Conservation (phyloP, 2,329 filamentous ascomycete genomes). For the Neofusicoccum kwambonambiense region DNA sequence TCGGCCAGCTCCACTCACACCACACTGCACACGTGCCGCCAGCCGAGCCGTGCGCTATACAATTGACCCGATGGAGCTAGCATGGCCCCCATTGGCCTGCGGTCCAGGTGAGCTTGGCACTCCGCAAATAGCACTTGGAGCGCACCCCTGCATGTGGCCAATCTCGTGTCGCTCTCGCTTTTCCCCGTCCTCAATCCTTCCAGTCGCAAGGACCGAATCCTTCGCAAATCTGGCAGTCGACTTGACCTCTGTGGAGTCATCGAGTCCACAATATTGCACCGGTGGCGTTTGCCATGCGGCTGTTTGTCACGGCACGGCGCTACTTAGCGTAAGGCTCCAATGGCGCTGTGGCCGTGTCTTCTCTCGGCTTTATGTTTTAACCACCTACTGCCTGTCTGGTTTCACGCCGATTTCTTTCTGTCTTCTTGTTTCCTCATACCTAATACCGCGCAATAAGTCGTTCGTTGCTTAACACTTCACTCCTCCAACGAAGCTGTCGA, state of each 20-base stretch:
- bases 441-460: not conserved
- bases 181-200: conserved; percentile 3
- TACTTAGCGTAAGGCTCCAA: not conserved
- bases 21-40: not conserved
- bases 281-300: not conserved
- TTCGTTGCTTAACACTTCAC: not conserved
- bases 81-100: not conserved
- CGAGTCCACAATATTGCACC: not conserved
- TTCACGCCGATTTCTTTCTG: not conserved
- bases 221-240: not conserved
- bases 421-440: not conserved
- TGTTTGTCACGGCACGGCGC: not conserved
- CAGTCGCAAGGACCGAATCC: not conserved
- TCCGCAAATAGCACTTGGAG: not conserved
- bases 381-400: not conserved
- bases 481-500: too few relatives aligned
- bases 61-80: not conserved
- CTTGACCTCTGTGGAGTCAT: not conserved
- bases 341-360: not conserved
- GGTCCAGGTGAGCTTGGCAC: not conserved
- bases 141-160: not conserved
- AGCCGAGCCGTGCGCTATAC: not conserved
- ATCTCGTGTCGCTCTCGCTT: conserved; percentile 11
- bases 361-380: not conserved
- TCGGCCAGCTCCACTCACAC: conserved; percentile 2